A percentile compares a stretch with the other conserved stretches of the same genome.
Evolutionary conservation across 1,139 yeast genomes (phyloP).

Genomic region (Candida sp.): DNA sequence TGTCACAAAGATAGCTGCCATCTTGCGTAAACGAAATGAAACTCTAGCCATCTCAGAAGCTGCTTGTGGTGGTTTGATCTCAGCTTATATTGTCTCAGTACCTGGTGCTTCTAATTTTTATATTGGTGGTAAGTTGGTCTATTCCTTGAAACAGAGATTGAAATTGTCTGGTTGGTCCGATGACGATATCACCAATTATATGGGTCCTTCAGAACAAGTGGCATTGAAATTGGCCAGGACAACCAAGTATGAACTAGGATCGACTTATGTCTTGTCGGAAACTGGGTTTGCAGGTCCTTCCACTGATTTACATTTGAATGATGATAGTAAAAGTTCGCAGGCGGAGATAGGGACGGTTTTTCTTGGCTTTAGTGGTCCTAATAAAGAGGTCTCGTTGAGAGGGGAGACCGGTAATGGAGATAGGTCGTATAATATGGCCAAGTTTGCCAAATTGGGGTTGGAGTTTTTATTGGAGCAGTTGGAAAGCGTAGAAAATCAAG

Average conservation of each 20-base stretch:
- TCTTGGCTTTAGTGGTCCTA: constrained; percentile 70
- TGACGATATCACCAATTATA: constrained; percentile 63
- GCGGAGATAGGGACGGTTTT: constrained; percentile 63
- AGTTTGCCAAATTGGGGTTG: constrained; percentile 68
- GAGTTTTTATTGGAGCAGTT: constrained; percentile 51
- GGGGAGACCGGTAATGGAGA: constrained; percentile 44
- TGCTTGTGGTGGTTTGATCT: constrained; percentile 84
- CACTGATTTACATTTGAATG: constrained; percentile 35
- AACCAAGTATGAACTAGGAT: constrained; percentile 74
- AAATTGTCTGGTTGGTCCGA: constrained; percentile 77
- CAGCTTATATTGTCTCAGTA: constrained; percentile 75
- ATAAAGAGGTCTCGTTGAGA: constrained; percentile 50
- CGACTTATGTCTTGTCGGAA: constrained; percentile 78
- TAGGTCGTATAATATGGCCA: constrained; percentile 67
- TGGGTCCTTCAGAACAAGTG: constrained; percentile 80
- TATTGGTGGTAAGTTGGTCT: constrained; percentile 80
- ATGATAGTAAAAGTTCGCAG: constrained; percentile 11
- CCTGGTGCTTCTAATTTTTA: constrained; percentile 86
- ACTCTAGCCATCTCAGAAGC: constrained; percentile 83
- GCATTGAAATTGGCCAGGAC: constrained; percentile 77
- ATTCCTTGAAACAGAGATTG: constrained; percentile 71
- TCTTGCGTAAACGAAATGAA: constrained; percentile 49
- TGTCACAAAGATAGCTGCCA: constrained; percentile 54
- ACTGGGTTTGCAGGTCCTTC: constrained; percentile 89
- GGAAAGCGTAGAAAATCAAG: constrained; percentile 4